phyloP scores from a whole-genome alignment of 2,329 filamentous ascomycete species.

The Rhinocladiella mackenziei region DNA sequence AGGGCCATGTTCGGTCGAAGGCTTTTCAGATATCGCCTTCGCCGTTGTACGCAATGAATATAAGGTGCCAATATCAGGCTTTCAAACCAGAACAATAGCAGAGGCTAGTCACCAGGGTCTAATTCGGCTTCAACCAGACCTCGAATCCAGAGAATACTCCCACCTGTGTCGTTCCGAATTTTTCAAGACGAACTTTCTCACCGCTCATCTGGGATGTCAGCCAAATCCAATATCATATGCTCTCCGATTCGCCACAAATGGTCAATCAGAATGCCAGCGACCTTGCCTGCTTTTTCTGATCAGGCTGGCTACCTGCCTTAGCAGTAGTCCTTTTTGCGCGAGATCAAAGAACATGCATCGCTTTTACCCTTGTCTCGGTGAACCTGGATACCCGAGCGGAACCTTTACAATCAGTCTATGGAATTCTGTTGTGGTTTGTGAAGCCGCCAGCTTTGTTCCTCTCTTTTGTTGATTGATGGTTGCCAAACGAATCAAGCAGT shows the following conservation, averaged over 20 bases:
- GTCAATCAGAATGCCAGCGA: conserved; percentile 7
- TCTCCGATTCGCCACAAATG: conserved; percentile 18
- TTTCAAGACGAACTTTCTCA: conserved; percentile 17
- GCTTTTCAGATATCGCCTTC: too few species aligned
- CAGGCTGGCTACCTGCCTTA: conserved; percentile 22
- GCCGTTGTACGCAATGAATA: too few species aligned
- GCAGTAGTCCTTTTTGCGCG: conserved; percentile 4
- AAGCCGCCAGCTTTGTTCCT: conserved; percentile 11
- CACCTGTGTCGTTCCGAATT: conserved; percentile 15
- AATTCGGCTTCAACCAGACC: too few species aligned
- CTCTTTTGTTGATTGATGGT: conserved; percentile 14
- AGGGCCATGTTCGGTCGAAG: too few species aligned
- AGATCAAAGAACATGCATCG: conserved; percentile 11
- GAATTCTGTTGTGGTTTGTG: conserved; percentile 1
- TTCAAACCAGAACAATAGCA: too few species aligned
- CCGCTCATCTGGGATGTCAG: conserved; percentile 17
- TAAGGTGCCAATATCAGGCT: too few species aligned
- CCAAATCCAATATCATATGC: conserved; percentile 7
- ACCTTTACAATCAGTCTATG: conserved; percentile 3
- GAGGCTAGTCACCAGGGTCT: too few species aligned
- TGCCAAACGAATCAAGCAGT: conserved; percentile 16
- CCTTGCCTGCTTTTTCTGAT: conserved; percentile 12
- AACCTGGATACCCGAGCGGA: conserved; percentile 2
- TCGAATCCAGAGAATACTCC: too few species aligned
- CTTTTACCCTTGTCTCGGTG: conserved; percentile 5